Base-by-base conservation (phyloP, 257 asterid genomes). In the Linaria vulgaris region DNA sequence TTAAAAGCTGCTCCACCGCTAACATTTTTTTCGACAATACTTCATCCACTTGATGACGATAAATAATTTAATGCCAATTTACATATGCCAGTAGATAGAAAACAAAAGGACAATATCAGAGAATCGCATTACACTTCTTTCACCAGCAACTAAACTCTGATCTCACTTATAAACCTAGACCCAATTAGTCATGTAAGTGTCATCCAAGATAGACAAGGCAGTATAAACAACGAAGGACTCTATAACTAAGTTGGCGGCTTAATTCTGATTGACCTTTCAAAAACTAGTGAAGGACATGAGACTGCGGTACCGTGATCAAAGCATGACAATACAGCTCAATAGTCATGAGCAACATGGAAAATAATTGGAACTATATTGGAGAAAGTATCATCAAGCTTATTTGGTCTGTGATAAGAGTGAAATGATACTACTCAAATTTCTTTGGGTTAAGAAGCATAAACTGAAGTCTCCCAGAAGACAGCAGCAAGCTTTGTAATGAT, bases 401-500 rank as follows among this genome's bases (percentile, higher is more conserved):
- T 10, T 16, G 1, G 12, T 56, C 27, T 16, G 25, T 31, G 37
- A 17, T 9, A 56, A 16, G 43, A 56, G 27, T 15, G 47, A 9
- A 56, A 3, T n/a, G n/a, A 11, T 55, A 13, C 23, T 9, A 61
- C 49, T 44, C 41, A 44, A 12, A 31, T 63, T 15, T 50, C 49
- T 34, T 16, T 50, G 30, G 38, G 51, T 19, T 12, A 24, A n/a
- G 46, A 63, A 34, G 25, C 38, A 49, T 34, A 19, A 15, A 11
- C 15, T 63, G 43, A 58, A 37, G 24, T n/a, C 44, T 30, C 45
- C 31, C n/a, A 21, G 37, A 25, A 14, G n/a, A 65, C 16, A 54
- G 53, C 55, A 54, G 24, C 46, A 43, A 54, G 63, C 13, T 22
- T 54, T 22, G 43, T 34, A 48, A 68, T 67, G 15, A 31, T 24